phyloP scores from a whole-genome alignment of 768 basidiomycete species.

The Leccinum boreale region DNA sequence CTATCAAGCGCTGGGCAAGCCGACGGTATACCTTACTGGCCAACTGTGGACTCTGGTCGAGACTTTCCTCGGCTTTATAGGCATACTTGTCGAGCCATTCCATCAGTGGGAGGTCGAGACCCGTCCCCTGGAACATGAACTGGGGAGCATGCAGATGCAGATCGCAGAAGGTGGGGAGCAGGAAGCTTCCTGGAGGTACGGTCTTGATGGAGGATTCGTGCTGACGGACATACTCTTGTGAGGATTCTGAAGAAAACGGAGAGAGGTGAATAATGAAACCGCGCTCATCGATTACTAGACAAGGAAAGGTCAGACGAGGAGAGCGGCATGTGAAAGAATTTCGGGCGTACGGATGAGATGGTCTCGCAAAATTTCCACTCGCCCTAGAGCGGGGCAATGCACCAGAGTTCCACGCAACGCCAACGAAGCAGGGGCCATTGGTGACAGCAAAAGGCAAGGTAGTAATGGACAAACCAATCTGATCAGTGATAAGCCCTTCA shows the following conservation, averaged over 20 bases:
- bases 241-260: slow-evolving; percentile 34
- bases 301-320: slow-evolving; percentile 1
- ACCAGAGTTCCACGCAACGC: slow-evolving; percentile 53
- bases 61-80: slow-evolving; percentile 72
- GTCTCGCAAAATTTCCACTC: slow-evolving; percentile 54
- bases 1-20: slow-evolving; percentile 62
- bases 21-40: slow-evolving; percentile 66
- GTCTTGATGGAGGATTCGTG: slow-evolving; percentile 18
- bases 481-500: neutral
- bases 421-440: slow-evolving; percentile 5
- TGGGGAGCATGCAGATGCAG: slow-evolving; percentile 88
- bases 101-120: slow-evolving; percentile 81
- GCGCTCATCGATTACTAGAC: slow-evolving; percentile 29
- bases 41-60: slow-evolving; percentile 60
- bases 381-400: slow-evolving; percentile 50
- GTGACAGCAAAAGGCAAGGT: neutral
- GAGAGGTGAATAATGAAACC: slow-evolving; percentile 55
- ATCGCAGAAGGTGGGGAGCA: slow-evolving; percentile 80
- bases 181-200: slow-evolving; percentile 55
- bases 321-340: neutral
- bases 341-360: slow-evolving; percentile 46
- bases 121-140: slow-evolving; percentile 84
- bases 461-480: neutral
- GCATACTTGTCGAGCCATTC: slow-evolving; percentile 82
- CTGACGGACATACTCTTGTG: slow-evolving; percentile 31